Evolutionary conservation across 148 eudicot species (phyloP), one percentile per base, ranked within the genome.

Genomic region (Amaranthus palmeri): DNA sequence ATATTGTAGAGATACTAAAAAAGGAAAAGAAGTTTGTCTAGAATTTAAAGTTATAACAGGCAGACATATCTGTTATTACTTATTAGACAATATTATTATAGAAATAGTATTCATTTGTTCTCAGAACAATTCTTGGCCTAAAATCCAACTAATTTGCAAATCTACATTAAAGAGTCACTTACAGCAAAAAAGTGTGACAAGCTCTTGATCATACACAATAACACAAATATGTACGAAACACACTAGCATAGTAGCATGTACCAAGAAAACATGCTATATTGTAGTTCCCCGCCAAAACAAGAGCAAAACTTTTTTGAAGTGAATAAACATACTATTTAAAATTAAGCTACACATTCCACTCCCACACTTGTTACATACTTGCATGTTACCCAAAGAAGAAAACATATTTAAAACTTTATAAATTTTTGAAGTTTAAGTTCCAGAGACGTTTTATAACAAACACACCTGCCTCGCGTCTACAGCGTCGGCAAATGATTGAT

Each of bases 381-480:
- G 54, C 43, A 5, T 9, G 47, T 64, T 40, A 65, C 0, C 36
- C 36, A 11, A 57, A 18, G 36, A 15, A 65, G 9, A 57, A 6
- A 41, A 10, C 58, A 61, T 61, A 36, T 48, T 62, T n/a, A 10
- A n/a, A 10, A 13, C 40, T 52, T n/a, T 10, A 44, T 5, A 43
- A 65, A 8, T 8, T 8, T 15, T 64, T 64, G 25, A 45, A 6
- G n/a, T 13, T 9, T 18, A 62, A 47, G 44, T 41, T 54, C 47
- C 53, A 67, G 61, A 43, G 56, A 67, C 17, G 61, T 54, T 15
- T 4, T 17, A 48, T 4, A 53, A 47, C 51, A 69, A 76, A 78
- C 87, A 78, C 75, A 91, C 98, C 88, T 93, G 98, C 69, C 98
- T 88, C 75, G 77, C 91, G 84, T 95, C 98, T 65, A 91, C 97